Evolutionary conservation across 106 monocot species (phyloP), one percentile per base, ranked within the genome.

Genomic region (Dendrobium huoshanense): DNA sequence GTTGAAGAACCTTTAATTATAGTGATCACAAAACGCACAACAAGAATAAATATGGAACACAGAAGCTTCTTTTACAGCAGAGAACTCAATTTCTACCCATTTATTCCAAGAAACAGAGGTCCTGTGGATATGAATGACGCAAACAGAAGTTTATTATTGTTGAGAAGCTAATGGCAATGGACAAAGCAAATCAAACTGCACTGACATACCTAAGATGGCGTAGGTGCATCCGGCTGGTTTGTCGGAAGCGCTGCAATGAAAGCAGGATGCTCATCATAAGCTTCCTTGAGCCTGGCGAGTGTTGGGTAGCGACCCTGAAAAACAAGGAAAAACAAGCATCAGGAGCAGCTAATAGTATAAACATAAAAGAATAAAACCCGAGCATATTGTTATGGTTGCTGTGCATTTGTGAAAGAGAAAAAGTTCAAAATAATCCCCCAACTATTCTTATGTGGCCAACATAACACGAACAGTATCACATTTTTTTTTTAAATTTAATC

Each of bases 171-270:
- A 49, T 11, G 49, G 49, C 49, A 24, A 24, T 24, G 11, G 15
- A 15, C 56, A 56, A 56, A 19, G 56, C 56, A 16, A 15, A 56
- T 56, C 17, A 56, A 19, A 19, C 19, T 16, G 11, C 49, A 49
- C 11, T 49, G 8, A 0, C 49, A 49, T 49, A 11, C 16, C 13
- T 51, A 10, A 10, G 84, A 48, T 15, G 85, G 76, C 27, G 77
- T 68, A 75, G 86, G 80, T 0, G 84, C 74, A 81, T 91, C 91
- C 33, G 88, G 91, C 59, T 91, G 91, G 17, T 67, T 78, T 13
- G 77, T 67, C 7, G 88, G 91, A 24, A 88, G 86, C 25, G 86
- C 86, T 24, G 88, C 80, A 85, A 85, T 84, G 75, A 91, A 91
- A 75, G 86, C 84, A 16, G 86, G 91, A 24, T 80, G 80, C 77